Evolutionary conservation across 2,329 filamentous ascomycete species (phyloP).

Genomic region (Exophiala lecanii-corni): DNA sequence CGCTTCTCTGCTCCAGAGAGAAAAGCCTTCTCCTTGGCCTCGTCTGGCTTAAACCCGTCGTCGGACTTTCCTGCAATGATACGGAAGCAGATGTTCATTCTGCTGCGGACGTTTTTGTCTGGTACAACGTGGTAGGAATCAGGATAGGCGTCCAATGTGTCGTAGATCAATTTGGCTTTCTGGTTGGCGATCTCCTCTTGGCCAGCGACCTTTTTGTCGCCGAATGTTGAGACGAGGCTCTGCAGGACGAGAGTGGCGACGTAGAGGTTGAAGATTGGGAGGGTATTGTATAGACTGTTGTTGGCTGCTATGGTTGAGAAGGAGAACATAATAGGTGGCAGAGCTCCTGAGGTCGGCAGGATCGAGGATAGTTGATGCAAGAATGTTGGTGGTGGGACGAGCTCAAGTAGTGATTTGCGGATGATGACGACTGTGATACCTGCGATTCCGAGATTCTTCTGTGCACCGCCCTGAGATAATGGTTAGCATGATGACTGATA

Average conservation of each 20-base stretch:
- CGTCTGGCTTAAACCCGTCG: constrained; percentile 37
- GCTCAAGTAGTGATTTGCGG: constrained; percentile 69
- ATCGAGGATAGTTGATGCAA: constrained; percentile 72
- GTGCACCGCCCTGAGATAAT: constrained; percentile 59
- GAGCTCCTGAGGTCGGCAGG: constrained; percentile 46
- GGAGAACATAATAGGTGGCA: constrained; percentile 67
- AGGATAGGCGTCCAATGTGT: constrained; percentile 67
- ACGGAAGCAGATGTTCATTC: constrained; percentile 95
- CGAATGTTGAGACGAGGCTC: constrained; percentile 61
- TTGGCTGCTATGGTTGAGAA: constrained; percentile 86
- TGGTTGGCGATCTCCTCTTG: constrained; percentile 69
- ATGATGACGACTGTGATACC: constrained; percentile 84
- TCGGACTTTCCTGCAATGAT: constrained; percentile 50
- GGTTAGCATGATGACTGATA: constrained; percentile 5
- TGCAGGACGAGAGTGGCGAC: constrained; percentile 85
- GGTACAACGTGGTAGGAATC: constrained; percentile 70
- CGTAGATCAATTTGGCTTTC: constrained; percentile 76
- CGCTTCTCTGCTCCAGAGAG: constrained; percentile 64
- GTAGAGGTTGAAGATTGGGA: constrained; percentile 92
- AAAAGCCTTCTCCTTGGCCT: constrained; percentile 68
- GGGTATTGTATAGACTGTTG: constrained; percentile 91
- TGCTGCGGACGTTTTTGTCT: constrained; percentile 67
- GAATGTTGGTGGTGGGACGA: constrained; percentile 63
- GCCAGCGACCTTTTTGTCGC: constrained; percentile 64
- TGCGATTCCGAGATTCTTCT: constrained; percentile 87